Conservation (phyloP, 495 filamentous ascomycete genomes). For the Talaromyces ruber region DNA sequence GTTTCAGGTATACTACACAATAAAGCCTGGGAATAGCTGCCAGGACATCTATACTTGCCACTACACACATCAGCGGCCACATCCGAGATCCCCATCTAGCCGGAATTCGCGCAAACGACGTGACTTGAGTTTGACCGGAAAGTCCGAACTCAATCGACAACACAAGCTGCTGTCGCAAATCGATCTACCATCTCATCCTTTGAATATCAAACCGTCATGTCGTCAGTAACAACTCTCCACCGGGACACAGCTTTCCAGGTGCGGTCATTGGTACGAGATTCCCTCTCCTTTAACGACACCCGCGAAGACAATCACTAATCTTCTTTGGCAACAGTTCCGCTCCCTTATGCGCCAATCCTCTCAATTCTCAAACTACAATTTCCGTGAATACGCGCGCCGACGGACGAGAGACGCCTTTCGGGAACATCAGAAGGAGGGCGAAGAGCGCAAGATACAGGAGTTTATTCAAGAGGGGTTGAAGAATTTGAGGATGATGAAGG, state of each 20-base stretch:
- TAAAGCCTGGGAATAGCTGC: not conserved
- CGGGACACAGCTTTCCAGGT: constrained; percentile 62
- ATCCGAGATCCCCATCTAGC: not conserved
- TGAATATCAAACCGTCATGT: constrained; percentile 9
- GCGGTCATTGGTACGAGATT: constrained; percentile 55
- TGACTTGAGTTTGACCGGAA: not conserved
- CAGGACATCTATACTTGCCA: not conserved
- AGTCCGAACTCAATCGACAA: not conserved
- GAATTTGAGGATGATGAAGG: constrained; percentile 87
- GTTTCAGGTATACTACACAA: constrained; percentile 3
- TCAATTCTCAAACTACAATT: constrained; percentile 92
- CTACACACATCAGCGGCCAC: not conserved
- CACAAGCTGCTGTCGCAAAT: not conserved
- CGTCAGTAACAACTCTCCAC: constrained; percentile 45
- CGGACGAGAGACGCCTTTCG: constrained; percentile 83
- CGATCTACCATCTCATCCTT: not conserved
- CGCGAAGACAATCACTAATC: not conserved
- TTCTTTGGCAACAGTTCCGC: constrained; percentile 61
- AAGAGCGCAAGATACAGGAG: constrained; percentile 76
- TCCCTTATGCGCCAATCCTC: constrained; percentile 79
- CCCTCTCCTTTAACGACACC: not conserved
- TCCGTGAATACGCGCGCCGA: constrained; percentile 90
- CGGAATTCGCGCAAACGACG: not conserved
- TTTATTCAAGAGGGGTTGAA: constrained; percentile 81
- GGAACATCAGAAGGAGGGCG: constrained; percentile 56